Evolutionary conservation across 371 early-diverging fungal species (phyloP).

Genomic region (Rozella allomycis): DNA sequence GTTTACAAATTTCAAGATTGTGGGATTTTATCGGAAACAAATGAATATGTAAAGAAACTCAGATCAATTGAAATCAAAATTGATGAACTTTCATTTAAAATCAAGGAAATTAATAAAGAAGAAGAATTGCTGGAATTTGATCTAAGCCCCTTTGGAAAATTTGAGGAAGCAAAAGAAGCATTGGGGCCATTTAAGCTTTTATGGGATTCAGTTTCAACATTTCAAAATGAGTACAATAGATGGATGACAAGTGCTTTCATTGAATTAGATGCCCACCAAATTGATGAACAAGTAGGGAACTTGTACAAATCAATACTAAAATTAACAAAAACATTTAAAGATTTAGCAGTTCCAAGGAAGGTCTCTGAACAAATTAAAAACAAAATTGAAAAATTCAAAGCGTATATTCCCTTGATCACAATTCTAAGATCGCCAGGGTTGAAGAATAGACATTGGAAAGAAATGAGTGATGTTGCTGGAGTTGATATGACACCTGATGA

Average conservation of each 20-base stretch:
- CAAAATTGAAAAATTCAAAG: too few species aligned
- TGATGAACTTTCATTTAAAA: background rate
- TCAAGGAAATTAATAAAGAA: background rate
- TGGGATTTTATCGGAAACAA: too few species aligned
- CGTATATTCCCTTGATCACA: background rate
- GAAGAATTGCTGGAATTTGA: slow-evolving; percentile 1
- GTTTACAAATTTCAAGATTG: too few species aligned
- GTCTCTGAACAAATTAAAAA: too few species aligned
- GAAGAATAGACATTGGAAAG: background rate
- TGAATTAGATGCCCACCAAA: too few species aligned
- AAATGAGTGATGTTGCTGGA: background rate
- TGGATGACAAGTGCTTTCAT: too few species aligned
- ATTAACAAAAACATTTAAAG: too few species aligned
- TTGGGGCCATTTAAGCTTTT: background rate
- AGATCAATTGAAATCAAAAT: too few species aligned
- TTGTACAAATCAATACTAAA: too few species aligned
- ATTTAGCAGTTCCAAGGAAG: too few species aligned
- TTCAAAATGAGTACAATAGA: background rate
- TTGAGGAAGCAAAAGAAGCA: background rate
- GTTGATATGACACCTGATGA: background rate
- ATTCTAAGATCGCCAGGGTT: background rate
- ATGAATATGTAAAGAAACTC: slow-evolving; percentile 1
- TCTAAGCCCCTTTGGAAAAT: background rate
- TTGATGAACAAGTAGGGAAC: too few species aligned
- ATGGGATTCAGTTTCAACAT: background rate